Evolutionary conservation across 257 asterid genomes (phyloP).

Genomic region (Penstemon barbatus): DNA sequence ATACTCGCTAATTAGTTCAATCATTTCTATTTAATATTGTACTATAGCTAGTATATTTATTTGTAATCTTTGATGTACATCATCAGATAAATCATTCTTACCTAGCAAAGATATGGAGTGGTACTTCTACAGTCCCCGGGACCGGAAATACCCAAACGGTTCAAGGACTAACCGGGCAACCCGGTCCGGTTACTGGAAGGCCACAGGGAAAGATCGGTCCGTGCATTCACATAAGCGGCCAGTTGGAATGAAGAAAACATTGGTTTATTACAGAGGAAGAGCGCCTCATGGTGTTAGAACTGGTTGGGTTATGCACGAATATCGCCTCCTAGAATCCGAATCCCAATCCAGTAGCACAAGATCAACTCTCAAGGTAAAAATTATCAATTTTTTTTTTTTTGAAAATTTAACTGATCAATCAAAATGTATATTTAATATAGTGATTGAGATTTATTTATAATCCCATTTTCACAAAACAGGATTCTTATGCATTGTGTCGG

Average conservation of each 20-base stretch:
- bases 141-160: slow-evolving; percentile 76
- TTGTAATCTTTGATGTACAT: neutral
- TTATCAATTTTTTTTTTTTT: no score
- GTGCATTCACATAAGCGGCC: slow-evolving; percentile 56
- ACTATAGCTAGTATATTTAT: neutral
- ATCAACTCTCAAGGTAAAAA: slow-evolving; percentile 43
- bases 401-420: no score
- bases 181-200: slow-evolving; percentile 76
- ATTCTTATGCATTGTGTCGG: slow-evolving; percentile 64
- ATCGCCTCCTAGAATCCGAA: slow-evolving; percentile 48
- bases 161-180: slow-evolving; percentile 76
- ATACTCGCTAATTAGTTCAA: neutral
- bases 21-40: no score
- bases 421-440: neutral
- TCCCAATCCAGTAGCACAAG: slow-evolving; percentile 23
- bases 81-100: slow-evolving; percentile 59
- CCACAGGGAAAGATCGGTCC: slow-evolving; percentile 67
- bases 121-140: slow-evolving; percentile 75
- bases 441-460: neutral
- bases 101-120: slow-evolving; percentile 80
- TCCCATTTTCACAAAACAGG: slow-evolving; percentile 31
- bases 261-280: slow-evolving; percentile 70
- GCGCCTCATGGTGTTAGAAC: slow-evolving; percentile 72
- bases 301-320: slow-evolving; percentile 78
- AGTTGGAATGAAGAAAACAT: slow-evolving; percentile 75